A percentile compares a stretch with the other conserved stretches of the same genome.
Conservation (phyloP, 2,329 filamentous ascomycete species). For the Madurella fahalii region DNA sequence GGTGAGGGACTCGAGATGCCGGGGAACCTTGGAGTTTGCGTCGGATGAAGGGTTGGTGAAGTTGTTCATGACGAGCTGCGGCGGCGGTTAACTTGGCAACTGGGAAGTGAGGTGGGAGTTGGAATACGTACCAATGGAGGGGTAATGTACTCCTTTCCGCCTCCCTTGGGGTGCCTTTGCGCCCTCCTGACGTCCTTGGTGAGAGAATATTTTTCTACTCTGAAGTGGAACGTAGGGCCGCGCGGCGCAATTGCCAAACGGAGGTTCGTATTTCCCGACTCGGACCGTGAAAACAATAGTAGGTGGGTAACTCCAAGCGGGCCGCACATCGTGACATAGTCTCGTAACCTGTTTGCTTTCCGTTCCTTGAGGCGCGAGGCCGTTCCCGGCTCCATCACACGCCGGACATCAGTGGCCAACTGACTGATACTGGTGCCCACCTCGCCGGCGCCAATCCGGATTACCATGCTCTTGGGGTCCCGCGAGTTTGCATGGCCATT, state of each 20-base stretch:
- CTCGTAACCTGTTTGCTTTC: conserved; percentile 78
- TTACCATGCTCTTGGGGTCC: conserved; percentile 94
- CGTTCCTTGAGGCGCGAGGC: conserved; percentile 86
- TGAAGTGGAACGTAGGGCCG: conserved; percentile 89
- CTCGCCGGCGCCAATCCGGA: conserved; percentile 90
- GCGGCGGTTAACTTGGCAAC: conserved; percentile 25
- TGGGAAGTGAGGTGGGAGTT: neutral
- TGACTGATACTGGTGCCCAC: conserved; percentile 89
- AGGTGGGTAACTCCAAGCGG: conserved; percentile 90
- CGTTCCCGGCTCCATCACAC: conserved; percentile 94
- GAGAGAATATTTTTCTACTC: conserved; percentile 90
- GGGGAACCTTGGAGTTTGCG: conserved; percentile 69
- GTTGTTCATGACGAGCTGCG: conserved; percentile 93
- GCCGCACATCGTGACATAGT: conserved; percentile 94
- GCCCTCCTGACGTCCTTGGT: conserved; percentile 85
- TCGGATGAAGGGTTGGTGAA: conserved; percentile 66
- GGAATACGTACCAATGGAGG: conserved; percentile 64
- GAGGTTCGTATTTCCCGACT: conserved; percentile 87
- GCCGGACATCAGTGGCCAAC: conserved; percentile 83
- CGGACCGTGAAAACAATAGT: conserved; percentile 86
- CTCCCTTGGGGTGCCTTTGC: conserved; percentile 75
- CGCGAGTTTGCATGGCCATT: conserved; percentile 61
- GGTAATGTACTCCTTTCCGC: conserved; percentile 79
- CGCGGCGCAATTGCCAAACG: conserved; percentile 82
- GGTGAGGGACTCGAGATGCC: conserved; percentile 86